Conservation (phyloP, 2,329 filamentous ascomycete species). For the Ophiocordyceps robertsii region DNA sequence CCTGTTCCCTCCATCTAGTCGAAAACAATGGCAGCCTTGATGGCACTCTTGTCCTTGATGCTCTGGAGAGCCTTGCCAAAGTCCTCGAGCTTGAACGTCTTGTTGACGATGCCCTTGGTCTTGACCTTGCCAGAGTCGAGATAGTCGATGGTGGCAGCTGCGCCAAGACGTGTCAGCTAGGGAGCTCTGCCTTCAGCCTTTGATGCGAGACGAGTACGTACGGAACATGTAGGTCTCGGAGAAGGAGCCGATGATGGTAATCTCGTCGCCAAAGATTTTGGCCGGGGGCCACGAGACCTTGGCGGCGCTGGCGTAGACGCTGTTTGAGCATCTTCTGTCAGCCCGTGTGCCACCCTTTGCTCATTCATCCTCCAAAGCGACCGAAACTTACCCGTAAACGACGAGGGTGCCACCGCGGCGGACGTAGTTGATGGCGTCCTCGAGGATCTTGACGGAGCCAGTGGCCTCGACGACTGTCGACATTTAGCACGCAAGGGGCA, state of each 20-base stretch:
- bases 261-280: constrained; percentile 57
- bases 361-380: background rate
- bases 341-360: background rate
- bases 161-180: background rate
- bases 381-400: constrained; percentile 38
- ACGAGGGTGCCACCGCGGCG: constrained; percentile 58
- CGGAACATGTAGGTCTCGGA: constrained; percentile 63
- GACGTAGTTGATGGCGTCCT: constrained; percentile 59
- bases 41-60: constrained; percentile 59
- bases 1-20: constrained; percentile 34
- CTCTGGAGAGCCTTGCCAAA: constrained; percentile 57
- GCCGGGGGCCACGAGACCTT: constrained; percentile 55
- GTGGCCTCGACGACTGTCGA: constrained; percentile 50
- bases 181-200: background rate
- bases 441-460: constrained; percentile 53
- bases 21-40: constrained; percentile 63
- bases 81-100: constrained; percentile 59
- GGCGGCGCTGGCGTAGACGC: constrained; percentile 50
- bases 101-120: constrained; percentile 58
- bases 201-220: constrained; percentile 13
- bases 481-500: constrained; percentile 4
- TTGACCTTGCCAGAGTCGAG: constrained; percentile 47
- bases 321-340: constrained; percentile 3
- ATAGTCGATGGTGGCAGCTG: constrained; percentile 33
- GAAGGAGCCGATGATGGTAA: constrained; percentile 61